Evolutionary conservation across 805 yeast species (phyloP), one percentile per base, ranked within the genome.

Genomic region (Candida fluviatilis): DNA sequence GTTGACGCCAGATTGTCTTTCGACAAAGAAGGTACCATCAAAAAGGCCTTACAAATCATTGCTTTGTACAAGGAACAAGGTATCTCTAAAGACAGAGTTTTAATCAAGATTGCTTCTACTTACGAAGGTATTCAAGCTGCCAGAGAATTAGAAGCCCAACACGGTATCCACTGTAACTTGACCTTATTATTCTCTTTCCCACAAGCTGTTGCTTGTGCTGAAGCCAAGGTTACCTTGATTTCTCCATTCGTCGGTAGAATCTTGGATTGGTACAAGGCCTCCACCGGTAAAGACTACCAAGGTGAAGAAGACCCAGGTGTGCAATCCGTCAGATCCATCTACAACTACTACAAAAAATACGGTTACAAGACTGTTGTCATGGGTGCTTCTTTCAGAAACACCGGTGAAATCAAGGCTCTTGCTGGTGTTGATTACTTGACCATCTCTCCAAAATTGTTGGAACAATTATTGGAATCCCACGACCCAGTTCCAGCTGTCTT

Each of bases 101-200:
- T 91, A 61, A 93, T 93, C 72, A 93, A 93, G 79, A 79, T 93
- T 51, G 99, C 99, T 46, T 84, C 98, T 44, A 93, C 99, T 49
- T 93, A 90, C 86, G 99, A 93, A 74, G 99, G 99, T 76, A 93
- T 93, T 66, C 96, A 87, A 70, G 99, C 99, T 54, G 99, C 99
- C 41, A 80, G 82, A 65, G 95, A 86, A 66, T 78, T 93, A 64
- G 99, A 93, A 76, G 67, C 82, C 50, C 80, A 93, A 69, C 76
- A 93, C 75, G 89, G 80, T 37, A 79, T 93, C 56, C 98, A 93
- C 82, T 78, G 84, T 73, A 93, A 93, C 80, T 78, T 93, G 76
- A 93, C 99, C 41, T 73, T 93, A 54, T 77, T 93, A 60, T 93
- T 93, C 82, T 86, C 96, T 28, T 87, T 88, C 60, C 86, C 80